These are phyloP conservation scores for Pyrus hybrid DNA, from an alignment of 331 rosid species.

Conservation along the genomic window DNA sequence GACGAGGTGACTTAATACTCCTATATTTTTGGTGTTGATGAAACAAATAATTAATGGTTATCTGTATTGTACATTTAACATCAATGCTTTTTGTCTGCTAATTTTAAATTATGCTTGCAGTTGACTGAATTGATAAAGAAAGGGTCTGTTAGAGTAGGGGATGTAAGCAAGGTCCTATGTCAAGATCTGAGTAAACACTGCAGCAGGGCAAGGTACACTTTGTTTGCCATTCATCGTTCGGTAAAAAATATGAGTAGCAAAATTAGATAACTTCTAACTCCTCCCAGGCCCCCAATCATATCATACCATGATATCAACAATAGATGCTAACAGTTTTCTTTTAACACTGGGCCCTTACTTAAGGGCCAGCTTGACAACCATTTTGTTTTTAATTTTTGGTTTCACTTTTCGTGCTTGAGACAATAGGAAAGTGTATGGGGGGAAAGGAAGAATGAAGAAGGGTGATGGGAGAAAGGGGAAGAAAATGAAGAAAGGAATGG, in stretches of 20 bases:
- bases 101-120: conserved; percentile 33
- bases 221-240: not conserved
- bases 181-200: conserved; percentile 86
- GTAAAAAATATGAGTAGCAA: not conserved
- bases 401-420: too few relatives aligned
- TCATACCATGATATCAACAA: not conserved
- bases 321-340: not conserved
- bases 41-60: conserved; percentile 7
- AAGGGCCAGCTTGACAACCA: too few relatives aligned
- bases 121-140: conserved; percentile 74
- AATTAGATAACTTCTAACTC: not conserved
- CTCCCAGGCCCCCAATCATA: not conserved
- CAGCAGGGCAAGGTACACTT: conserved; percentile 49
- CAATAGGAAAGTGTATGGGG: too few relatives aligned
- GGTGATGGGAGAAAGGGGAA: too few relatives aligned
- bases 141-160: conserved; percentile 71
- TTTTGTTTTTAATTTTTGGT: too few relatives aligned
- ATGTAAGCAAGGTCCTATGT: conserved; percentile 80
- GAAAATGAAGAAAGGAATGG: too few relatives aligned
- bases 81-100: not conserved
- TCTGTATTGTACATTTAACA: conserved; percentile 1
- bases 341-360: not conserved
- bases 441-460: too few relatives aligned
- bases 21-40: not conserved
- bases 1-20: conserved; percentile 54